Evolutionary conservation across 345 rosid genomes (phyloP).

Genomic region (Aethionema arabicum): DNA sequence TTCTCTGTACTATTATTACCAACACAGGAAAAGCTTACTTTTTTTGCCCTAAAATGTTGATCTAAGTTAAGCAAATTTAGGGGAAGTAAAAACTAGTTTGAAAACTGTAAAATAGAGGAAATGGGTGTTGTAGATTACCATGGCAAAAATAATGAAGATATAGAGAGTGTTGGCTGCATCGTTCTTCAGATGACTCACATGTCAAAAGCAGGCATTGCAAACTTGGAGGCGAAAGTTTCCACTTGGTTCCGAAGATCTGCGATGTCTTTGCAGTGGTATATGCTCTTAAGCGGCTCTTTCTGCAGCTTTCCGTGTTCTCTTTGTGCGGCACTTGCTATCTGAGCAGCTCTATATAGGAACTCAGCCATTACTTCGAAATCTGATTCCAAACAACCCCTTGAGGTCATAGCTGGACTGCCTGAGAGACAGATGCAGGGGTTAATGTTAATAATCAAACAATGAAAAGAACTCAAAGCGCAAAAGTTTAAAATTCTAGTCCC

Average conservation of each 20-base stretch:
- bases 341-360: slow-evolving; percentile 75
- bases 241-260: slow-evolving; percentile 59
- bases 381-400: slow-evolving; percentile 87
- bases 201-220: slow-evolving; percentile 87
- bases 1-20: slow-evolving; percentile 23
- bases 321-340: slow-evolving; percentile 58
- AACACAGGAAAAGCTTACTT: slow-evolving; percentile 14
- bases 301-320: slow-evolving; percentile 62
- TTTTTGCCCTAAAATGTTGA: slow-evolving; percentile 11
- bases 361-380: slow-evolving; percentile 85
- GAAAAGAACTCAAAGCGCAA: neutral
- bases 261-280: slow-evolving; percentile 61
- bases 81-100: neutral
- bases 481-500: slow-evolving; percentile 1
- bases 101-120: slow-evolving; percentile 22
- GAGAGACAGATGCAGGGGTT: slow-evolving; percentile 24
- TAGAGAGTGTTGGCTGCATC: slow-evolving; percentile 10
- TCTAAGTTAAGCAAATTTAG: slow-evolving; percentile 23
- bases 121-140: slow-evolving; percentile 30
- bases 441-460: neutral
- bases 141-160: slow-evolving; percentile 19
- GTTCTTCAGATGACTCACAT: slow-evolving; percentile 40
- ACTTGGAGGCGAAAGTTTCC: slow-evolving; percentile 77
- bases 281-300: slow-evolving; percentile 56
- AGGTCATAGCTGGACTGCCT: slow-evolving; percentile 97